These are phyloP conservation scores for Phytophthora syringae DNA, from an alignment of 352 stramenopile species.

Conservation along the genomic window DNA sequence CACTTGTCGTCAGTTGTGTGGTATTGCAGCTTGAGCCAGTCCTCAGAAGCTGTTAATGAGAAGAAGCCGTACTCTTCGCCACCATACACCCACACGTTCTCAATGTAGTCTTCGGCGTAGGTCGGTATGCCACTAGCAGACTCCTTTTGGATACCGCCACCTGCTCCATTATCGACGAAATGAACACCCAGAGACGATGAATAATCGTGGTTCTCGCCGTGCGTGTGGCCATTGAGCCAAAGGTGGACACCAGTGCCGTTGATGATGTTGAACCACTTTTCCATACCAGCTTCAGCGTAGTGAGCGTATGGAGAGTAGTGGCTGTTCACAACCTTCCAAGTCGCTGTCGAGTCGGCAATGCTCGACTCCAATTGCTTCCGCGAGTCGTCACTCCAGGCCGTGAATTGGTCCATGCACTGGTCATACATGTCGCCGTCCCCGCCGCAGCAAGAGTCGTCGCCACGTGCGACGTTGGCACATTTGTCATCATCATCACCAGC, in stretches of 20 bases:
- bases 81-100: slow-evolving; percentile 66
- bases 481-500: slow-evolving; percentile 46
- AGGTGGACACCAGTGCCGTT: slow-evolving; percentile 59
- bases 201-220: slow-evolving; percentile 83
- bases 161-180: slow-evolving; percentile 82
- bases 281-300: slow-evolving; percentile 60
- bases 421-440: slow-evolving; percentile 64
- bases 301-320: slow-evolving; percentile 85
- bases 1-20: slow-evolving; percentile 72
- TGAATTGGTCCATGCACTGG: slow-evolving; percentile 71
- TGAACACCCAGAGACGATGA: slow-evolving; percentile 52
- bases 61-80: slow-evolving; percentile 83
- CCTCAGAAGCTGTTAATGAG: slow-evolving; percentile 55
- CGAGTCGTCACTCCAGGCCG: slow-evolving; percentile 75
- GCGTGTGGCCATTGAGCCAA: slow-evolving; percentile 79
- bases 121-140: slow-evolving; percentile 73
- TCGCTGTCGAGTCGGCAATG: slow-evolving; percentile 64
- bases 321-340: slow-evolving; percentile 88
- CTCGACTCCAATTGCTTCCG: slow-evolving; percentile 56
- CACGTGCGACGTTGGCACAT: slow-evolving; percentile 59
- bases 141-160: slow-evolving; percentile 82
- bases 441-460: slow-evolving; percentile 58
- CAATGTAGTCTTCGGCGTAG: slow-evolving; percentile 49
- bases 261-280: slow-evolving; percentile 68
- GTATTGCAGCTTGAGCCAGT: slow-evolving; percentile 78